Percentiles rank a stretch among this genome's conserved stretches.
These are phyloP conservation scores for Phytophthora cryptogea DNA, from an alignment of 352 stramenopile species.

Conservation along the genomic window DNA sequence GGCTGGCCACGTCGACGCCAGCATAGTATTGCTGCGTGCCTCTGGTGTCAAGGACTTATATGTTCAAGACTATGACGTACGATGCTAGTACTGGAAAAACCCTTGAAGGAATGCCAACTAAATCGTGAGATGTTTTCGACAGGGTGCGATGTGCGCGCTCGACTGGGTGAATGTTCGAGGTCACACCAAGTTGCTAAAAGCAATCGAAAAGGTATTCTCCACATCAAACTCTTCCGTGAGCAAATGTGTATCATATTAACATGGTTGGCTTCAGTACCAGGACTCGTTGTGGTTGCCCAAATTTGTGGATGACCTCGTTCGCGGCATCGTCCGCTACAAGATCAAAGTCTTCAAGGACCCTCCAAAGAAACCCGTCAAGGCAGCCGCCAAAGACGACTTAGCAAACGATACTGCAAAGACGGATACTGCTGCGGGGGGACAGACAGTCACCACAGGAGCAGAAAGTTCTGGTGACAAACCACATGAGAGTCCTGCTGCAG, in stretches of 20 bases:
- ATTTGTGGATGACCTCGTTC: constrained; percentile 72
- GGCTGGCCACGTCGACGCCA: constrained; percentile 64
- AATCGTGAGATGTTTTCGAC: neutral
- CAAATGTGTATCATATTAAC: neutral
- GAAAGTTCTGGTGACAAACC: neutral
- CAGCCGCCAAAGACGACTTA: constrained; percentile 1
- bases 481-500: neutral
- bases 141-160: constrained; percentile 41
- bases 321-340: constrained; percentile 73
- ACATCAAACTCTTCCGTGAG: neutral
- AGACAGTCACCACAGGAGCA: neutral
- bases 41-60: constrained; percentile 66
- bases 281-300: constrained; percentile 70
- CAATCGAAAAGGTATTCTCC: constrained; percentile 55
- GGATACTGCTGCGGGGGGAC: neutral
- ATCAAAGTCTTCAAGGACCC: constrained; percentile 71
- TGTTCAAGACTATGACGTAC: constrained; percentile 69
- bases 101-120: neutral
- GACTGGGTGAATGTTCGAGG: constrained; percentile 62
- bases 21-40: constrained; percentile 49
- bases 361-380: constrained; percentile 29
- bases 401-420: neutral
- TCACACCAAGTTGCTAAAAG: constrained; percentile 48
- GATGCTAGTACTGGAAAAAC: neutral
- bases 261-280: constrained; percentile 41